phyloP scores from a whole-genome alignment of 768 basidiomycete species.

The Mycena olivaceomarginata region DNA sequence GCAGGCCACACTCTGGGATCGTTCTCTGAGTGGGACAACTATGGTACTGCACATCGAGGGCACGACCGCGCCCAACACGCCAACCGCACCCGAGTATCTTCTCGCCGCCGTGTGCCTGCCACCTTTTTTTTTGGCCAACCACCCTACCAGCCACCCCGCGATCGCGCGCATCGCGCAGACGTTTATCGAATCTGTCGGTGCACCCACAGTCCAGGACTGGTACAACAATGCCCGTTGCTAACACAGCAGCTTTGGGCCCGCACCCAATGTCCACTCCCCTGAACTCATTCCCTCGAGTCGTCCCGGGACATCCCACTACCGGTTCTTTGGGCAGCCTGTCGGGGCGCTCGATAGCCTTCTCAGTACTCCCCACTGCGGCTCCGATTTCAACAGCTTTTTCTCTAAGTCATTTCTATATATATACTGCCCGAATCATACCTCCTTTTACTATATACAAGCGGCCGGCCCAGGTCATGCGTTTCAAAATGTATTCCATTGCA shows the following conservation, averaged over 20 bases:
- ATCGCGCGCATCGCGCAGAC: slow-evolving; percentile 18
- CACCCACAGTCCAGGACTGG: slow-evolving; percentile 1
- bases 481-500: too few species aligned
- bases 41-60: slow-evolving; percentile 13
- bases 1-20: slow-evolving; percentile 21
- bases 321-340: slow-evolving; percentile 8
- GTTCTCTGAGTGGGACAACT: background rate
- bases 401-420: too few species aligned
- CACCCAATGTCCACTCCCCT: background rate
- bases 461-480: too few species aligned
- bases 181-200: slow-evolving; percentile 15
- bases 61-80: slow-evolving; percentile 12
- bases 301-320: background rate
- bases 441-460: too few species aligned
- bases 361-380: background rate
- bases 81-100: background rate
- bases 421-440: too few species aligned
- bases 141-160: background rate
- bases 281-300: background rate
- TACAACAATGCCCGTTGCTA: background rate
- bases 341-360: background rate
- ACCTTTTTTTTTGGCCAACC: background rate
- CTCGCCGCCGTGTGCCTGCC: slow-evolving; percentile 2
- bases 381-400: too few species aligned
- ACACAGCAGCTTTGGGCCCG: background rate